A percentile compares a stretch with the other conserved stretches of the same genome.
Conservation (phyloP, 2,329 filamentous ascomycete genomes). For the Samsoniella hepiali region DNA sequence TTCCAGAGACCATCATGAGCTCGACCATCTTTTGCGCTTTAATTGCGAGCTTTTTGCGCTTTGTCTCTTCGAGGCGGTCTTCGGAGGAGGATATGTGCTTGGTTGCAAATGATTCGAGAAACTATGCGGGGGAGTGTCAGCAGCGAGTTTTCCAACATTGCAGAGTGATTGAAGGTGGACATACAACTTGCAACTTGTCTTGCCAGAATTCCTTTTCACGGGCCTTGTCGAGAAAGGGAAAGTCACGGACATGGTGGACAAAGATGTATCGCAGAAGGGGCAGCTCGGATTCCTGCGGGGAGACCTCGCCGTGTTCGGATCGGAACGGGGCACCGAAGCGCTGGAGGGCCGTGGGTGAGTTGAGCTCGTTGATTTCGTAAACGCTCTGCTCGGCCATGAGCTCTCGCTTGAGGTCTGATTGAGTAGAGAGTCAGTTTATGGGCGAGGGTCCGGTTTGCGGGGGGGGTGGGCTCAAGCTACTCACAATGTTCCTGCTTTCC, state of each 20-base stretch:
- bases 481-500: slow-evolving; percentile 98
- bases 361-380: slow-evolving; percentile 87
- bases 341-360: slow-evolving; percentile 89
- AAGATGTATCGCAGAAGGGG: slow-evolving; percentile 96
- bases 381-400: slow-evolving; percentile 86
- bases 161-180: slow-evolving; percentile 34
- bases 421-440: slow-evolving; percentile 16
- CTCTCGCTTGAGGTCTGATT: slow-evolving; percentile 86
- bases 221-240: slow-evolving; percentile 94
- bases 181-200: slow-evolving; percentile 88
- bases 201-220: slow-evolving; percentile 99
- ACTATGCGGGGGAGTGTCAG: slow-evolving; percentile 49
- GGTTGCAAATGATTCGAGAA: slow-evolving; percentile 93
- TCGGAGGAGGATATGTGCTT: slow-evolving; percentile 97
- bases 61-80: slow-evolving; percentile 93
- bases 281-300: slow-evolving; percentile 88
- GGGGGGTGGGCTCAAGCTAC: slow-evolving; percentile 30
- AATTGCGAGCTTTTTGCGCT: slow-evolving; percentile 82
- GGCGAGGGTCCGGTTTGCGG: neutral
- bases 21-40: slow-evolving; percentile 96
- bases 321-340: slow-evolving; percentile 94
- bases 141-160: neutral
- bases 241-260: slow-evolving; percentile 95
- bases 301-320: slow-evolving; percentile 87
- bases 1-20: slow-evolving; percentile 98